A percentile compares a stretch with the other conserved stretches of the same genome.
Conservation (phyloP, 1,284 basidiomycete genomes). For the Ceratobasidium sp. region DNA sequence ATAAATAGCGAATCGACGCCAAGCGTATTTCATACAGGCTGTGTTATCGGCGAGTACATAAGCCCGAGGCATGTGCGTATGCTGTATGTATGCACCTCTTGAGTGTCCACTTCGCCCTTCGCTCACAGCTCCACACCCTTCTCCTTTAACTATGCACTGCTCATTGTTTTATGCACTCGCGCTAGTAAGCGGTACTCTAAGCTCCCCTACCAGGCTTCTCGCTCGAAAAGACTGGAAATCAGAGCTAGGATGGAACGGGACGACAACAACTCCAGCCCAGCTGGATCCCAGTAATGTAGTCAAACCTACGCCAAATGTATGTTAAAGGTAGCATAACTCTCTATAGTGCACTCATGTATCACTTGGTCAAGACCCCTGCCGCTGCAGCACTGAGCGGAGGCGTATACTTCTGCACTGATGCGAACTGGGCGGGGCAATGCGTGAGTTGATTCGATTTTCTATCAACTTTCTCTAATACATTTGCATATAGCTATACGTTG, state of each 20-base stretch:
- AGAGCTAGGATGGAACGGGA: slow-evolving; percentile 34
- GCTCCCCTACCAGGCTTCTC: slow-evolving; percentile 10
- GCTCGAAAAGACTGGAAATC: slow-evolving; percentile 34
- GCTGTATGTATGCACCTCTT: not conserved
- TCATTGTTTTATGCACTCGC: slow-evolving; percentile 29
- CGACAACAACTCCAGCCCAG: slow-evolving; percentile 31
- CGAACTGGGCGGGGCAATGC: not conserved
- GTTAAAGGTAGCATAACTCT: not conserved
- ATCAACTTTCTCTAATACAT: not conserved
- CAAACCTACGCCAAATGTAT: slow-evolving; percentile 19
- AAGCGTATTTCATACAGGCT: not conserved
- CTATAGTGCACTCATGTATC: not conserved
- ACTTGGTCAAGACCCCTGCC: slow-evolving; percentile 6
- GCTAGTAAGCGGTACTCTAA: not conserved
- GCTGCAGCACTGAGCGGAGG: slow-evolving; percentile 20
- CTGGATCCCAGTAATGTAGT: slow-evolving; percentile 41
- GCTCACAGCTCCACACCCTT: not conserved
- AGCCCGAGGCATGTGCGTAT: not conserved
- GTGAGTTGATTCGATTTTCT: not conserved
- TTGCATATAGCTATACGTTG: slow-evolving; percentile 13
- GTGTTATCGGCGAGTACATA: slow-evolving; percentile 4
- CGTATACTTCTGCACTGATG: slow-evolving; percentile 27
- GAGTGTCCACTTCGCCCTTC: not conserved
- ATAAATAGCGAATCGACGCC: not conserved
- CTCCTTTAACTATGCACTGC: not conserved